Base-by-base conservation (phyloP, 768 basidiomycete species). In the Tylopilus intermedius region DNA sequence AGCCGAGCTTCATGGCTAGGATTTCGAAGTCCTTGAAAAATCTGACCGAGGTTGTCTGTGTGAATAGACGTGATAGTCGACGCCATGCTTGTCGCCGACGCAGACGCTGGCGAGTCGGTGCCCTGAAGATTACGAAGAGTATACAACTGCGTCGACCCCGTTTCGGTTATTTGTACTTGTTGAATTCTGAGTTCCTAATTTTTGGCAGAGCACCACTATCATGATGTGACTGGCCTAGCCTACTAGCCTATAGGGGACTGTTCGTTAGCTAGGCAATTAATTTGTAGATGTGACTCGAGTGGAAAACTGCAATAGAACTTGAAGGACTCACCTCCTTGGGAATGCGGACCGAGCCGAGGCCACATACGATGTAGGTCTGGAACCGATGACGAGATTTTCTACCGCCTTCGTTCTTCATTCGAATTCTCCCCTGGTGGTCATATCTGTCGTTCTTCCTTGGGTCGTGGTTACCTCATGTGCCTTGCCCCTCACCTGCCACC, bases 21-120 rank as follows among this genome's bases (percentile, higher is more conserved):
- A 71, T 72, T 83, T 63, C 78, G 81, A 45, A 90, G 77, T 9
- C 79, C 78, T 56, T 76, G 76, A 57, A 90, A 90, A 58, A 90
- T 86, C 47, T 79, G 71, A 51, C 77, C 77, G 37, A 89, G 77
- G 49, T 78, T 75, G 46, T 88, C 87, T 40, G 74, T 72, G 64
- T 85, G 84, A 46, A 76, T 69, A 30, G 80, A 73, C 55, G 80
- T 76, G 49, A 76, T 71, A 55, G 75, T 75, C 58, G 83, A 80
- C 67, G 86, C 76, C 86, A 88, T 88, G 63, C 56, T 74, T 61
- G 60, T 51, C 51, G 58, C 54, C 33, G 51, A 53, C 54, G 45
- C 44, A 46, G 50, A 53, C 37, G 26, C 40, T 26, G 30, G 29
- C 43, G 45, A 54, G 37, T 47, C 49, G 24, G 35, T 44, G 44